Evolutionary conservation across 78 protist genomes (phyloP).

Genomic region (Reticulomyxa filosa): DNA sequence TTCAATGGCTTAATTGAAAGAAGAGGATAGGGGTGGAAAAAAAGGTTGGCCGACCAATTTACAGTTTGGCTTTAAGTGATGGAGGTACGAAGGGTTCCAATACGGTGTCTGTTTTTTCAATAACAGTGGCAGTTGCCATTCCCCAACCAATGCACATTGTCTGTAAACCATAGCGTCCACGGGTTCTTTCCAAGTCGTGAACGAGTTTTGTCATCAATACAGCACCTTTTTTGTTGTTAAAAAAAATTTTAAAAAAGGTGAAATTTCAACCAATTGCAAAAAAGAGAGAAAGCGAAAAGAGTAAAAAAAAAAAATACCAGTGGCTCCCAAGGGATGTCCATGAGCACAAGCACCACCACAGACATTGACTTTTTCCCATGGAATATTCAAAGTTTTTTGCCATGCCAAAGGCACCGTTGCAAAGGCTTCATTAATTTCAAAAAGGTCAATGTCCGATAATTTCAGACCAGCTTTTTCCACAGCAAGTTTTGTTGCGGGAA

Average conservation of each 20-base stretch:
- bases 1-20: no score
- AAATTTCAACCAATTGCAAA: no score
- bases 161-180: conserved; percentile 33
- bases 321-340: conserved; percentile 39
- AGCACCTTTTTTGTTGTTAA: no score
- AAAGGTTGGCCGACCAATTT: no score
- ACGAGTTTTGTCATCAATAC: conserved; percentile 46
- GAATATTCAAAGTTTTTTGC: conserved; percentile 11
- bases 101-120: no score
- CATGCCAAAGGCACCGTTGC: conserved; percentile 25
- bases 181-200: conserved; percentile 43
- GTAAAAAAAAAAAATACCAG: no score
- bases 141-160: conserved; percentile 63
- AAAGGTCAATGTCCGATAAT: conserved; percentile 23
- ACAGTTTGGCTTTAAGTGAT: no score
- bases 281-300: no score
- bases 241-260: no score
- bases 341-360: conserved; percentile 32
- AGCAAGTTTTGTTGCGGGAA: conserved; percentile 26
- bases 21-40: no score
- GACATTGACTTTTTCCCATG: conserved; percentile 3
- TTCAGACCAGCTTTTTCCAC: conserved; percentile 12
- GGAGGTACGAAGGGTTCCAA: no score
- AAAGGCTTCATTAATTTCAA: conserved; percentile 33
- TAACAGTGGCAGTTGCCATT: conserved; percentile 45